Conservation (phyloP, 352 stramenopile genomes). For the Phytophthora ohioensis region DNA sequence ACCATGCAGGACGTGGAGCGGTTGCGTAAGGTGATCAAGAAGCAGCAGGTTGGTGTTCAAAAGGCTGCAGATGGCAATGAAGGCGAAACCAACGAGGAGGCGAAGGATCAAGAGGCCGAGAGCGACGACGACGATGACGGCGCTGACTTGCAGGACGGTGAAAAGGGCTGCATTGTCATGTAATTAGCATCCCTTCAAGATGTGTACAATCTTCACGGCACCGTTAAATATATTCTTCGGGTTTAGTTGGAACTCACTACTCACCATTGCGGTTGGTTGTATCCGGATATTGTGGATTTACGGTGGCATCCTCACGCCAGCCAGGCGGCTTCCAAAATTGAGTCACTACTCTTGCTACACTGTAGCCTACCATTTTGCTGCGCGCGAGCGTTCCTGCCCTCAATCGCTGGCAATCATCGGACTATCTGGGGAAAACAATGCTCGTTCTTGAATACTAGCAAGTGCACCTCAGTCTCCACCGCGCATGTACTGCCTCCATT, state of each 20-base stretch:
- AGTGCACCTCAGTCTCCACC: too few relatives aligned
- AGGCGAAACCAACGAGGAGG: slow-evolving; percentile 20
- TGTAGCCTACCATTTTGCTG: too few relatives aligned
- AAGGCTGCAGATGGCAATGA: slow-evolving; percentile 11
- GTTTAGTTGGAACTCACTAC: not conserved
- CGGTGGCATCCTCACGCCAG: too few relatives aligned
- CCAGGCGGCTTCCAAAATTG: too few relatives aligned
- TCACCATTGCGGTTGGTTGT: slow-evolving; percentile 42
- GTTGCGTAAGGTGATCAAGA: slow-evolving; percentile 59
- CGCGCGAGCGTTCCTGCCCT: too few relatives aligned
- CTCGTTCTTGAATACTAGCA: too few relatives aligned
- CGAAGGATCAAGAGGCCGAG: slow-evolving; percentile 20
- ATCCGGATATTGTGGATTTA: not conserved
- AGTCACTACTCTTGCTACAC: too few relatives aligned
- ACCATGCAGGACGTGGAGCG: slow-evolving; percentile 79
- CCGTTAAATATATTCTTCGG: slow-evolving; percentile 39
- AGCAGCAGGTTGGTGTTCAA: slow-evolving; percentile 31
- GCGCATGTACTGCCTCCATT: too few relatives aligned
- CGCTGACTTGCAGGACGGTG: slow-evolving; percentile 31
- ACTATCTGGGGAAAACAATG: too few relatives aligned
- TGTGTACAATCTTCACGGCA: not conserved
- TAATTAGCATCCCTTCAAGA: slow-evolving; percentile 14
- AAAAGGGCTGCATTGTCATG: slow-evolving; percentile 46
- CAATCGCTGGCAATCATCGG: too few relatives aligned
- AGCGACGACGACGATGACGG: slow-evolving; percentile 36